Base-by-base conservation (phyloP, 805 yeast species). In the Candida broadrunensis region DNA sequence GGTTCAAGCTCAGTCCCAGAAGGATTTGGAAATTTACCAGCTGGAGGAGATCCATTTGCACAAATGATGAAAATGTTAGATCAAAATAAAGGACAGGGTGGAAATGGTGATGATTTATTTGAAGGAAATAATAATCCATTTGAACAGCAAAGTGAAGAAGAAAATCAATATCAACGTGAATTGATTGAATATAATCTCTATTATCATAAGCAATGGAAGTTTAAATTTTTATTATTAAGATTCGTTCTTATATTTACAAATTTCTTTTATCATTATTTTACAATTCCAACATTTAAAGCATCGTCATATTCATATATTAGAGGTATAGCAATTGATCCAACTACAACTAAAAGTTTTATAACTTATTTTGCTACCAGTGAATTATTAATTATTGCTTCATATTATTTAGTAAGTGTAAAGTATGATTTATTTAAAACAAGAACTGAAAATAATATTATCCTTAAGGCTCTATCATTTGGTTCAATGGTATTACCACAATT, bases 401-500 rank as follows among this genome's bases (percentile, higher is more conserved):
- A 58, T 51, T 70, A 56, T 45, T 19, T 61, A 33, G 45, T 67
- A 2, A 48, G 63, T 34, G 46, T 59, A 5, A 52, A 53, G 8
- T 48, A 48, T 15, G 60, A 56, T 16, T 49, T 55, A 9, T 52
- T 61, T 18, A 44, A 54, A 21, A 48, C 48, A 15, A 50, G 58
- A 5, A 51, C 60, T 20, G 55, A 55, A 16, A 59, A 56, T 44
- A 60, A 54, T 42, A 38, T 57, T 14, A 45, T 67, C 12, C 43
- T 64, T 29, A 63, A 58, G 32, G 40, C 55, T 12, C 32, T 67
- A 12, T 52, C 61, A n/a, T 45, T 64, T 51, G 72, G 55, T 1
- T 47, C 70, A 1, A 49, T 63, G 55, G 53, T 68, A 8, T 41
- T 62, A 16, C 75, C 75, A 1, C 63, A 54, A 37, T 51, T 65